Percentiles rank a stretch among this genome's conserved stretches.
These are phyloP conservation scores for Pleoardoris graminearum DNA, from an alignment of 2,329 filamentous ascomycete genomes.

Conservation along the genomic window DNA sequence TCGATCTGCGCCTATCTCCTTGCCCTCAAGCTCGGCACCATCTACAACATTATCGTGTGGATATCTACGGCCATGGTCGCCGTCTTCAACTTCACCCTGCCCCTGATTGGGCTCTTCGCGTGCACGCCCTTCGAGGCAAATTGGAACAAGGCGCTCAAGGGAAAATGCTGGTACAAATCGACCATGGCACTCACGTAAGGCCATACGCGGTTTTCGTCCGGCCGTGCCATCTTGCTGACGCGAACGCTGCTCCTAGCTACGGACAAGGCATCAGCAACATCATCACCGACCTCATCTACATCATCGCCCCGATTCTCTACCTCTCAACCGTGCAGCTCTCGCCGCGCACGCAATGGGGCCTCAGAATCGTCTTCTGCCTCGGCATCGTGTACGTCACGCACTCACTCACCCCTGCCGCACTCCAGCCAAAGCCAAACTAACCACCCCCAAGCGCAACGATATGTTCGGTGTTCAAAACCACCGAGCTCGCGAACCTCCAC, in stretches of 20 bases:
- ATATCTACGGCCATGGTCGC: slow-evolving; percentile 28
- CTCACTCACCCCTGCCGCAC: too few species aligned
- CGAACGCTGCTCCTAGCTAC: too few species aligned
- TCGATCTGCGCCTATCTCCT: slow-evolving; percentile 37
- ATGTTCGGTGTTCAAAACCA: slow-evolving; percentile 30
- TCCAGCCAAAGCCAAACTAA: too few species aligned
- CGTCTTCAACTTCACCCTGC: slow-evolving; percentile 27
- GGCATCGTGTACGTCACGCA: slow-evolving; percentile 25
- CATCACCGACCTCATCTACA: slow-evolving; percentile 33
- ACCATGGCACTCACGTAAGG: slow-evolving; percentile 19
- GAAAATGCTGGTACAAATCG: slow-evolving; percentile 28
- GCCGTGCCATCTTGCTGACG: too few species aligned
- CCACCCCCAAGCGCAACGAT: slow-evolving; percentile 18
- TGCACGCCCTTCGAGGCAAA: slow-evolving; percentile 31
- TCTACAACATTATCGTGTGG: slow-evolving; percentile 29
- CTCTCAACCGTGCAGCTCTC: slow-evolving; percentile 29
- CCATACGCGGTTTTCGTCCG: too few species aligned
- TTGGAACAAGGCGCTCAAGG: slow-evolving; percentile 26
- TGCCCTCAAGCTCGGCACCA: slow-evolving; percentile 25
- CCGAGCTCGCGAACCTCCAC: slow-evolving; percentile 23
- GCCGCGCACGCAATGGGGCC: slow-evolving; percentile 28
- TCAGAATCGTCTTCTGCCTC: slow-evolving; percentile 32
- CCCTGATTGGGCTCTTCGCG: slow-evolving; percentile 24
- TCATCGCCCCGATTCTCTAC: slow-evolving; percentile 32
- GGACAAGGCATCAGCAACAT: slow-evolving; percentile 28